These are phyloP conservation scores for Vicia villosa DNA, from an alignment of 306 rosid species.

Conservation along the genomic window DNA sequence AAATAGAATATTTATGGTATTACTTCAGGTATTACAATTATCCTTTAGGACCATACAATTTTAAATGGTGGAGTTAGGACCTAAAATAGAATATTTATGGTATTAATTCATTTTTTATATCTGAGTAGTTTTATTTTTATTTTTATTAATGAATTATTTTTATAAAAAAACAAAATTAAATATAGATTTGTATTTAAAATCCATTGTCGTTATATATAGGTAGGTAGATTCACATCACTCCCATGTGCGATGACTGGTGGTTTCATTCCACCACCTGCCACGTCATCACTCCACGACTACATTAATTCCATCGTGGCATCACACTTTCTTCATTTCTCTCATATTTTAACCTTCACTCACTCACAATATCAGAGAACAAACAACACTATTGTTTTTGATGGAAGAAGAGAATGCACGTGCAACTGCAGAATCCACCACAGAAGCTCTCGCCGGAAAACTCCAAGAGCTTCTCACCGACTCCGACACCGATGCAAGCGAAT, in stretches of 20 bases:
- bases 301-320: conserved; percentile 22
- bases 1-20: too few species aligned
- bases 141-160: too few species aligned
- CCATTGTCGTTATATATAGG: neutral
- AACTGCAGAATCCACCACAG: neutral
- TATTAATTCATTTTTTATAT: too few species aligned
- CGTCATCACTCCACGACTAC: conserved; percentile 2
- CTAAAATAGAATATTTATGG: too few species aligned
- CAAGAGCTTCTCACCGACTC: conserved; percentile 37
- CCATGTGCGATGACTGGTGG: conserved; percentile 2
- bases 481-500: conserved; percentile 14
- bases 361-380: too few species aligned
- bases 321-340: neutral
- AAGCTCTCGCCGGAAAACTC: conserved; percentile 23
- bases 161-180: too few species aligned
- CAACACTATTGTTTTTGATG: neutral
- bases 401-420: neutral
- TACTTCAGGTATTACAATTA: too few species aligned
- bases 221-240: neutral
- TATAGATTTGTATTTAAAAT: too few species aligned
- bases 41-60: too few species aligned
- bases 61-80: too few species aligned
- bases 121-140: too few species aligned
- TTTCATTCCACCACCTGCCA: conserved; percentile 6
- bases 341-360: neutral